Evolutionary conservation across 768 basidiomycete genomes (phyloP).

Genomic region (Cystofilobasidium capitatum): DNA sequence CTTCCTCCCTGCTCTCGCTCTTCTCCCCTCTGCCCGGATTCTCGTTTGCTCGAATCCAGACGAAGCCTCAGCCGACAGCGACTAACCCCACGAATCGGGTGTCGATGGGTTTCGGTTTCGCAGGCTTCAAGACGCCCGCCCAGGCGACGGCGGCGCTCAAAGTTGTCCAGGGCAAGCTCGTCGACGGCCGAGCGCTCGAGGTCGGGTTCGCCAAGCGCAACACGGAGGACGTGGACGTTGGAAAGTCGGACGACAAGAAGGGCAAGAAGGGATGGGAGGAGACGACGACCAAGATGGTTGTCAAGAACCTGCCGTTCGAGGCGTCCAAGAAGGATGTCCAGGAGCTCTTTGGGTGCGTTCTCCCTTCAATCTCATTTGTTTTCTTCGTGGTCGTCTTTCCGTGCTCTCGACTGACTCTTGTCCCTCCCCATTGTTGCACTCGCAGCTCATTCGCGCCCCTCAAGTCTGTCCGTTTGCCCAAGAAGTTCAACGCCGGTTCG

Average conservation of each 20-base stretch:
- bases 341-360: constrained; percentile 71
- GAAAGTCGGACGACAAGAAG: constrained; percentile 35
- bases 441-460: constrained; percentile 76
- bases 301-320: constrained; percentile 98
- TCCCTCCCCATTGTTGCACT: not conserved
- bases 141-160: constrained; percentile 64
- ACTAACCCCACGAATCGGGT: constrained; percentile 47
- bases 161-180: constrained; percentile 66
- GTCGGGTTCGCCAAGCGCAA: constrained; percentile 83
- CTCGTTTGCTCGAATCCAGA: constrained; percentile 79
- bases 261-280: constrained; percentile 39
- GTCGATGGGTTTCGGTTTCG: constrained; percentile 94
- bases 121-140: constrained; percentile 72
- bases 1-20: constrained; percentile 57
- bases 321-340: constrained; percentile 84
- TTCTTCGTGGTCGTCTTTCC: not conserved
- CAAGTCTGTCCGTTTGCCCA: constrained; percentile 87
- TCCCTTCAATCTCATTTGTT: not conserved
- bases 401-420: not conserved
- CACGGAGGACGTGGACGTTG: constrained; percentile 46
- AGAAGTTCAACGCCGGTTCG: constrained; percentile 75
- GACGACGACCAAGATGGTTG: constrained; percentile 83
- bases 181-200: constrained; percentile 76
- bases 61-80: constrained; percentile 74
- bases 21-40: constrained; percentile 70